Base-by-base conservation (phyloP, 2,329 filamentous ascomycete species). In the Chrysoporthe austroafricana region DNA sequence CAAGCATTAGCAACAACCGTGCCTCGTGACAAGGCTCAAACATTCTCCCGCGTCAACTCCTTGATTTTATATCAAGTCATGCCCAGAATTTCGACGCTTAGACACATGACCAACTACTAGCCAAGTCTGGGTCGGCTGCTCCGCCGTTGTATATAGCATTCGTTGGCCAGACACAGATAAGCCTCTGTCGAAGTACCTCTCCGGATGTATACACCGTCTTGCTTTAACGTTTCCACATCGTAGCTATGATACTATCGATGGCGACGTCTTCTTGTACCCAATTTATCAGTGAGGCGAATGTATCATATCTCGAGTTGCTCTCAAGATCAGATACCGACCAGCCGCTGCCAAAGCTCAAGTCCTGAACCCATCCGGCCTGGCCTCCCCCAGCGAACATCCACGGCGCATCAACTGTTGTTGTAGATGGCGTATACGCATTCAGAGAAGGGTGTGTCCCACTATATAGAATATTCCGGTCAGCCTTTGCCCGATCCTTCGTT, bases 231-330 rank as follows among this genome's bases (percentile, higher is more conserved):
- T 60, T 42, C 71, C 72, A 74, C 39, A 71, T 70, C 44, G 73
- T 74, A 9, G 52, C 61, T 39, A 67, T 48, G 34, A 67, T 43
- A 36, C 66, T 50, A 2, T 70, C 69, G 16, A 69, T 59, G 9
- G 66, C 66, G 5, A 59, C 63, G 14, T 66, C 70, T 13, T 71
- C 58, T 69, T 74, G 72, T 16, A 72, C 72, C 72, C 71, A 73
- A 26, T 69, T 63, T 42, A 72, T 36, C 43, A 73, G 44, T 21
- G 66, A 61, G n/a, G 7, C 59, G 18, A 67, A 64, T 36, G 61
- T 74, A 61, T 81, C 78, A 64, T 81, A 76, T 26, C 74, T 68
- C 21, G 75, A 71, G 64, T 80, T 76, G 48, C 74, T 72, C 61
- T 72, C 66, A 52, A 70, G 70, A 1, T 68, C 70, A 8, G 72